Evolutionary conservation across 2,329 filamentous ascomycete species (phyloP).

Genomic region (Microcera coccophila): DNA sequence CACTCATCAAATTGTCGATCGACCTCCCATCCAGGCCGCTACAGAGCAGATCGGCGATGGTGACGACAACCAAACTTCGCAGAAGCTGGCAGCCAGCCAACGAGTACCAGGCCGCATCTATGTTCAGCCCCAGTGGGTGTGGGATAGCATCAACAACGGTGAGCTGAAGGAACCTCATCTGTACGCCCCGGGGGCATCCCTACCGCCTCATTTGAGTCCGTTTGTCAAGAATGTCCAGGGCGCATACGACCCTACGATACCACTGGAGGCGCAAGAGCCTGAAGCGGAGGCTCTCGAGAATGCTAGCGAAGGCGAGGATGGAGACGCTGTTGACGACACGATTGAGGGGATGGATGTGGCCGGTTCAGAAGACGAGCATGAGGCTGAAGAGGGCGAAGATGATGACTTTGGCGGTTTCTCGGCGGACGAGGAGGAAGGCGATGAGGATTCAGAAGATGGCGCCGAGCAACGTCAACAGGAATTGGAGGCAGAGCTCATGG

Average conservation of each 20-base stretch:
- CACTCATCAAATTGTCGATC: conserved; percentile 94
- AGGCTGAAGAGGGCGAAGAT: conserved; percentile 46
- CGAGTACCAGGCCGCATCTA: conserved; percentile 90
- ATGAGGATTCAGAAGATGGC: conserved; percentile 53
- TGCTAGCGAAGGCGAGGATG: conserved; percentile 52
- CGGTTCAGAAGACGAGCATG: conserved; percentile 42
- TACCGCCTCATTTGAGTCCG: conserved; percentile 92
- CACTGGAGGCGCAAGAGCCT: conserved; percentile 81
- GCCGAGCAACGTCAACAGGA: conserved; percentile 77
- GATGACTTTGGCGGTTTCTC: conserved; percentile 49
- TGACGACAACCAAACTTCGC: conserved; percentile 60
- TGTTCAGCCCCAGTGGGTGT: conserved; percentile 96
- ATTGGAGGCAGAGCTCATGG: conserved; percentile 85
- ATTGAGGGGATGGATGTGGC: conserved; percentile 49
- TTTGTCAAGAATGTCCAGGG: conserved; percentile 87
- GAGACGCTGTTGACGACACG: conserved; percentile 39
- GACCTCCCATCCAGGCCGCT: conserved; percentile 67
- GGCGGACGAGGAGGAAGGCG: conserved; percentile 42
- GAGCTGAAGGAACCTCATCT: conserved; percentile 81
- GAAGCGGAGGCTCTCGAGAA: conserved; percentile 77
- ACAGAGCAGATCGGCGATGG: conserved; percentile 46
- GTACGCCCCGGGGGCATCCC: conserved; percentile 82
- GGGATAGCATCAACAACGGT: conserved; percentile 93
- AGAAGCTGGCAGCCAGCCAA: conserved; percentile 57
- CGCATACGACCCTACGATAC: conserved; percentile 84